phyloP scores from a whole-genome alignment of 164 flowering plant species.

The Aristolochia californica region DNA sequence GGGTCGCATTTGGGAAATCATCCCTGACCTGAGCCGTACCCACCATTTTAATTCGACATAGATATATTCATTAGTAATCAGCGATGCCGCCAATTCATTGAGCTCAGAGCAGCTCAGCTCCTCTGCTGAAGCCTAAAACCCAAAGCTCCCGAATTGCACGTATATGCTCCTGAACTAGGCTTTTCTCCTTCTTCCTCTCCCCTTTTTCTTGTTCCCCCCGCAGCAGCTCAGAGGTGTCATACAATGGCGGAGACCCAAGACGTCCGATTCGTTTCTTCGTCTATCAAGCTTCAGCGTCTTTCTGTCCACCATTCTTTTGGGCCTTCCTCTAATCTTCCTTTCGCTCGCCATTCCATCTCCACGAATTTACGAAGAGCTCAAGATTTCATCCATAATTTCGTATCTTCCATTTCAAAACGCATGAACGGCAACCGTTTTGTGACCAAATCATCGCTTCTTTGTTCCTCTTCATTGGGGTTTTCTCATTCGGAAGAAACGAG shows the following conservation, averaged over 20 bases:
- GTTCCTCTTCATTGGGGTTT: conserved; percentile 29
- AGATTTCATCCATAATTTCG: conserved; percentile 15
- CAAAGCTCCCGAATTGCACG: too few species aligned
- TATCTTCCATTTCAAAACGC: conserved; percentile 17
- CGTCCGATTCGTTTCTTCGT: conserved; percentile 32
- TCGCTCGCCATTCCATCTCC: conserved; percentile 19
- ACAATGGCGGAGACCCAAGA: conserved; percentile 29
- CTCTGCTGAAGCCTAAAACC: too few species aligned
- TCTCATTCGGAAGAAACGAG: conserved; percentile 19
- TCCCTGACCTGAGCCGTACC: too few species aligned
- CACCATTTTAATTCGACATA: too few species aligned
- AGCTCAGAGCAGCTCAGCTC: too few species aligned
- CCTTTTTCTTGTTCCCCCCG: too few species aligned
- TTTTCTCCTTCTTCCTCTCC: too few species aligned
- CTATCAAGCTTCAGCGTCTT: conserved; percentile 24
- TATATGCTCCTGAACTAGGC: too few species aligned
- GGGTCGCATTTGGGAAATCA: too few species aligned
- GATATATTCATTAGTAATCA: too few species aligned
- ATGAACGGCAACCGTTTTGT: background rate
- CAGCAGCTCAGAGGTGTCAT: too few species aligned
- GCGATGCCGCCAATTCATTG: too few species aligned
- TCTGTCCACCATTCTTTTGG: background rate
- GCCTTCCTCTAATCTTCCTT: conserved; percentile 13
- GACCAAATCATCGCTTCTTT: conserved; percentile 18
- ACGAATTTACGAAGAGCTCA: conserved; percentile 13